Percentiles rank a stretch among this genome's conserved stretches.
These are phyloP conservation scores for Tetragonia tetragonoides DNA, from an alignment of 148 eudicot species.

Conservation along the genomic window DNA sequence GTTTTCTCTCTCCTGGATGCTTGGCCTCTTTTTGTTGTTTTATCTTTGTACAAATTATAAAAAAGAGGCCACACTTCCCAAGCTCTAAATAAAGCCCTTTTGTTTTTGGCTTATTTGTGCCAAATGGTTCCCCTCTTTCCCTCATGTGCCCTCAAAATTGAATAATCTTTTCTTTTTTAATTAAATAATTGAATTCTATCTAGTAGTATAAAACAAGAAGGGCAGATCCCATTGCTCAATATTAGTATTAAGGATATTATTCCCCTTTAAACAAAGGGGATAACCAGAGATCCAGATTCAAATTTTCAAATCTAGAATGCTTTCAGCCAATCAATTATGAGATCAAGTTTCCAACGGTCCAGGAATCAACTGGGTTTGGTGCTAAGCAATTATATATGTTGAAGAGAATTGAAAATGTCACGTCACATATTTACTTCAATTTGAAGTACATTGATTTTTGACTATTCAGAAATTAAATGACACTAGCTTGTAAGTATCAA, in stretches of 20 bases:
- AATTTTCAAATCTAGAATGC: conserved; percentile 25
- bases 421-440: not conserved
- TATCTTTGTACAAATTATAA: not conserved
- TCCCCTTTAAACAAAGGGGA: conserved; percentile 7
- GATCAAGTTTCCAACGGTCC: not conserved
- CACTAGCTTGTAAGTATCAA: not conserved
- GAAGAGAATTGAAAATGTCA: conserved; percentile 3
- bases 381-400: not conserved
- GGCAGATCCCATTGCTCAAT: conserved; percentile 21
- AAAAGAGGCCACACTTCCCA: conserved; percentile 4
- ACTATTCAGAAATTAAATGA: not conserved
- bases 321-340: not conserved
- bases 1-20: not conserved
- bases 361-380: not conserved
- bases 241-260: not conserved
- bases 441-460: not conserved
- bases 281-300: conserved; percentile 22
- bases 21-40: conserved; percentile 11
- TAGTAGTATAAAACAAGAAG: too few relatives aligned
- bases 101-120: conserved; percentile 22
- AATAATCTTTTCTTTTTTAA: not conserved
- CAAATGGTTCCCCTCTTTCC: conserved; percentile 8
- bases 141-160: not conserved
- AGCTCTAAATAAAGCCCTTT: not conserved
- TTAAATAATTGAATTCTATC: too few relatives aligned